Conservation (phyloP, 2,329 filamentous ascomycete genomes). For the Orbilia brochopaga region DNA sequence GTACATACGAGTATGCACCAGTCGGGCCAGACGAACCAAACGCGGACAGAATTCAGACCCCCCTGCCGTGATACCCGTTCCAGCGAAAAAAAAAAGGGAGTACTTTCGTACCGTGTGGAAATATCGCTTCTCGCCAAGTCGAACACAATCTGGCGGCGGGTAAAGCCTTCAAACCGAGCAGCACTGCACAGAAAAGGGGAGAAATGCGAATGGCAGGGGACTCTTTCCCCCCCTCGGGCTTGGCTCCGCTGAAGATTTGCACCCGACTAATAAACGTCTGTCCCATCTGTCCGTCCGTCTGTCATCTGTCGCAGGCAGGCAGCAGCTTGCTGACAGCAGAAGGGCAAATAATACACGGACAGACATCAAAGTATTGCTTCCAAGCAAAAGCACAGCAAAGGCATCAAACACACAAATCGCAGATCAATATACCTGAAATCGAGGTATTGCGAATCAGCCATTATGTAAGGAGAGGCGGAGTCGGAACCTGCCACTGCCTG, state of each 20-base stretch:
- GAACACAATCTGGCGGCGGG: slow-evolving; percentile 9
- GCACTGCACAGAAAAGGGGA: slow-evolving; percentile 9
- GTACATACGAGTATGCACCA: too few species aligned
- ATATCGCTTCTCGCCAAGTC: slow-evolving; percentile 32
- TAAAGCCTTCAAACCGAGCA: slow-evolving; percentile 3
- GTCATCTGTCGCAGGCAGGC: background rate
- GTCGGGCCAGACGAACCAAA: background rate
- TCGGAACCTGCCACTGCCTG: background rate
- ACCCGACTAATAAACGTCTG: background rate
- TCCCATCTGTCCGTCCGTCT: background rate
- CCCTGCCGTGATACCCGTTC: slow-evolving; percentile 48
- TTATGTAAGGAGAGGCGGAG: slow-evolving; percentile 11
- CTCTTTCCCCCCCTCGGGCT: background rate
- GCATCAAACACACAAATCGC: too few species aligned
- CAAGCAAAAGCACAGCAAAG: background rate
- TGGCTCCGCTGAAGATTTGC: background rate
- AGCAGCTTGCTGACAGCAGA: background rate
- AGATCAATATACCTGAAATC: too few species aligned
- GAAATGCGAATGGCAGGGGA: slow-evolving; percentile 5
- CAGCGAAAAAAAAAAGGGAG: slow-evolving; percentile 14
- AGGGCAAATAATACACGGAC: slow-evolving; percentile 31
- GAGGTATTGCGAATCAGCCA: background rate
- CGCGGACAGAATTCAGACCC: slow-evolving; percentile 15
- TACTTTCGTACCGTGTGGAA: slow-evolving; percentile 17
- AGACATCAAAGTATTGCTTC: too few species aligned